phyloP scores from a whole-genome alignment of 805 yeast genomes.

The Saccharomycopsis oosterbeekiorum region DNA sequence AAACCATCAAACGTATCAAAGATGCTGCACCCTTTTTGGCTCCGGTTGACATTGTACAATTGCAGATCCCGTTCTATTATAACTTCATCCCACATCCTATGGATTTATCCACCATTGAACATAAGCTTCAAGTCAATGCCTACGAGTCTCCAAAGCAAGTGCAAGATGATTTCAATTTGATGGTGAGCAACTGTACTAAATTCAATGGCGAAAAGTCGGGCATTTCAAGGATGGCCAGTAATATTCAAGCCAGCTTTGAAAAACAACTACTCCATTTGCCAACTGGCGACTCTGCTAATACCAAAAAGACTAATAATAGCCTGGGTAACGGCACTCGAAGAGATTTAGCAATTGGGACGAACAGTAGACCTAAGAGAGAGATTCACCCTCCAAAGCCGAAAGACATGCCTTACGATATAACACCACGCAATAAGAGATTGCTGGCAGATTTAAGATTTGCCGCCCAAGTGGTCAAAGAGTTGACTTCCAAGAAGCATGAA shows the following conservation, averaged over 20 bases:
- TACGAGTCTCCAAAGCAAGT: conserved; percentile 64
- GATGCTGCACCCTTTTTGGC: conserved; percentile 84
- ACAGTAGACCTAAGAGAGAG: conserved; percentile 77
- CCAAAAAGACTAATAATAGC: conserved; percentile 10
- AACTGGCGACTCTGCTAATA: conserved; percentile 33
- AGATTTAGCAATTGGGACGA: conserved; percentile 30
- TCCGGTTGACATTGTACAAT: conserved; percentile 84
- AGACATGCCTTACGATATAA: conserved; percentile 81
- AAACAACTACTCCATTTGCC: conserved; percentile 92
- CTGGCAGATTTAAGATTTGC: conserved; percentile 87
- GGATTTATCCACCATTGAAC: conserved; percentile 89
- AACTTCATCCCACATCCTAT: conserved; percentile 79
- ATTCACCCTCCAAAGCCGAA: conserved; percentile 95
- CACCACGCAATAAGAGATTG: conserved; percentile 78
- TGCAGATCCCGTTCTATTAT: conserved; percentile 85
- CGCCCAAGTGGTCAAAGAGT: conserved; percentile 70
- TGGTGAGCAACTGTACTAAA: conserved; percentile 71
- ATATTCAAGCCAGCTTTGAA: conserved; percentile 84
- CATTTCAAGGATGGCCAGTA: conserved; percentile 86
- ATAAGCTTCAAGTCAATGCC: conserved; percentile 57
- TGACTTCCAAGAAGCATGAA: conserved; percentile 74
- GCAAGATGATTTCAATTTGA: conserved; percentile 68
- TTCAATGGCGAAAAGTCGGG: conserved; percentile 81
- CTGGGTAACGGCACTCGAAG: conserved; percentile 48
- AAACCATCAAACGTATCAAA: conserved; percentile 80